Conservation (phyloP, 2,329 filamentous ascomycete genomes). For the Juglanconis sp. region DNA sequence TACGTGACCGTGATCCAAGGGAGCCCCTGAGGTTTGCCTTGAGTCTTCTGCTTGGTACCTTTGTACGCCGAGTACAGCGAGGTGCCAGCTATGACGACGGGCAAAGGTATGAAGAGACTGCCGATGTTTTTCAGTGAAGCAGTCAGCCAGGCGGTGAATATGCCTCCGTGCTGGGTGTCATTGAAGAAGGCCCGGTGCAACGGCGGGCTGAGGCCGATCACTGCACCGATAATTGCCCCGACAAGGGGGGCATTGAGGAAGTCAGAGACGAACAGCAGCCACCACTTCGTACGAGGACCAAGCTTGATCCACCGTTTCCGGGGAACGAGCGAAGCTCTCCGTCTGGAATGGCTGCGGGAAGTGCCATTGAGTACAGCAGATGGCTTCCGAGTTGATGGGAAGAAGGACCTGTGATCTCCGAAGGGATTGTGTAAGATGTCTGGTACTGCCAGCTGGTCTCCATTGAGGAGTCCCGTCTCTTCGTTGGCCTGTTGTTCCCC, state of each 20-base stretch:
- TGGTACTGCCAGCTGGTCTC: slow-evolving; percentile 19
- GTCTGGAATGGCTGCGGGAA: background rate
- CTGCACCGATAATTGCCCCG: slow-evolving; percentile 55
- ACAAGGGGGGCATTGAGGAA: slow-evolving; percentile 62
- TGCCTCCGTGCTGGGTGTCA: slow-evolving; percentile 54
- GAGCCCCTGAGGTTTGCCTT: slow-evolving; percentile 32
- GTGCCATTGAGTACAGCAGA: background rate
- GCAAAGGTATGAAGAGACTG: slow-evolving; percentile 60
- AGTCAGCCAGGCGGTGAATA: slow-evolving; percentile 66
- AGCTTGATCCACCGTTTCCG: slow-evolving; percentile 27
- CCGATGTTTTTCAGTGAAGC: slow-evolving; percentile 59
- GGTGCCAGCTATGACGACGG: slow-evolving; percentile 65
- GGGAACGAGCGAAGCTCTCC: slow-evolving; percentile 25
- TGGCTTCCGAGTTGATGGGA: slow-evolving; percentile 24
- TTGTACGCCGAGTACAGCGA: slow-evolving; percentile 55
- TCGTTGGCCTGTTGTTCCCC: slow-evolving; percentile 34
- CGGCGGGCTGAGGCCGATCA: slow-evolving; percentile 57
- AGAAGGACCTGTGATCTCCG: slow-evolving; percentile 24
- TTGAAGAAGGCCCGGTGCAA: slow-evolving; percentile 63
- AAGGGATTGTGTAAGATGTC: slow-evolving; percentile 19
- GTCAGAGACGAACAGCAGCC: slow-evolving; percentile 34
- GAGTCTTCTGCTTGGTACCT: slow-evolving; percentile 33
- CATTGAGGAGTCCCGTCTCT: slow-evolving; percentile 46
- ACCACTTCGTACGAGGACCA: slow-evolving; percentile 28
- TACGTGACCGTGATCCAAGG: slow-evolving; percentile 48